Evolutionary conservation across 2,329 filamentous ascomycete species (phyloP).

Genomic region (Anthostomella pinea): DNA sequence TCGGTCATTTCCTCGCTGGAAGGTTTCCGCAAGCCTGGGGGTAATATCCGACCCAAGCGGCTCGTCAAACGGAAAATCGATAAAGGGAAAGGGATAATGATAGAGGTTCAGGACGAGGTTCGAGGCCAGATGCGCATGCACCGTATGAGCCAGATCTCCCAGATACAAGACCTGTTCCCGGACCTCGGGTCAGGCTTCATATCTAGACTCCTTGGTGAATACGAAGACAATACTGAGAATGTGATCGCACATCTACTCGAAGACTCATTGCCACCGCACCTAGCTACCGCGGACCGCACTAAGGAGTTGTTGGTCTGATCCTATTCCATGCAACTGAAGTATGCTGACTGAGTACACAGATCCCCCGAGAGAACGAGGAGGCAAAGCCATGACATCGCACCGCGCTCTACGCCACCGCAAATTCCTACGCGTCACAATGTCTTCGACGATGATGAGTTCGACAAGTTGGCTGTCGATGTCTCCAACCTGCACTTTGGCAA

Average conservation of each 20-base stretch:
- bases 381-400: slow-evolving; percentile 47
- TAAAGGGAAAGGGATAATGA: slow-evolving; percentile 60
- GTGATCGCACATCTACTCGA: slow-evolving; percentile 81
- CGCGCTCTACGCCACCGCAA: slow-evolving; percentile 57
- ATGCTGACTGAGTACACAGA: slow-evolving; percentile 15
- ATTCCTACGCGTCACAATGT: slow-evolving; percentile 65
- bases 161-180: slow-evolving; percentile 92
- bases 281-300: slow-evolving; percentile 60
- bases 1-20: slow-evolving; percentile 61
- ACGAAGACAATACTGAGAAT: slow-evolving; percentile 71
- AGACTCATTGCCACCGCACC: slow-evolving; percentile 66
- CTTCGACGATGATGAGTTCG: slow-evolving; percentile 78
- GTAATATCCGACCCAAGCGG: slow-evolving; percentile 48
- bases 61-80: slow-evolving; percentile 53
- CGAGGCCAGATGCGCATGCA: slow-evolving; percentile 66
- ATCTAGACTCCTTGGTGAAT: slow-evolving; percentile 74
- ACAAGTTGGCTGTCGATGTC: slow-evolving; percentile 63
- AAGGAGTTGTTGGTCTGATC: slow-evolving; percentile 55
- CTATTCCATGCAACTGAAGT: neutral
- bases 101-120: slow-evolving; percentile 35
- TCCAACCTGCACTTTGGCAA: slow-evolving; percentile 79
- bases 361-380: slow-evolving; percentile 28
- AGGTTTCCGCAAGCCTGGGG: slow-evolving; percentile 56
- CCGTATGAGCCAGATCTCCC: slow-evolving; percentile 77
- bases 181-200: slow-evolving; percentile 82